phyloP scores from a whole-genome alignment of 345 rosid genomes.

The Erodium maritimum region DNA sequence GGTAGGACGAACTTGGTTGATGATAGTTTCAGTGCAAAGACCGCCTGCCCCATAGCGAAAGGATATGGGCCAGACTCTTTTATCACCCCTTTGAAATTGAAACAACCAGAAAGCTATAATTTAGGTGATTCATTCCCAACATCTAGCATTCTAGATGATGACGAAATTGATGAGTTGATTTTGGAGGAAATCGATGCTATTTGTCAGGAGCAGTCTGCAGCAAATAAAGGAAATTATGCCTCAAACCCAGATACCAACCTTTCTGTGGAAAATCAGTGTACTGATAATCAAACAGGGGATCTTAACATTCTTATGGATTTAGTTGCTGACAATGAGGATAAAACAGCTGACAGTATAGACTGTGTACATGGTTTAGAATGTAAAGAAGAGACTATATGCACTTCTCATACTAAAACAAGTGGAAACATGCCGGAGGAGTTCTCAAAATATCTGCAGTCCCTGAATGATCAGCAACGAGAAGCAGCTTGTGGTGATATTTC shows the following conservation, averaged over 20 bases:
- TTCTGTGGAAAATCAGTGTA: no score
- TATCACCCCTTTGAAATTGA: no score
- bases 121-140: conserved; percentile 15
- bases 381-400: neutral
- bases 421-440: conserved; percentile 49
- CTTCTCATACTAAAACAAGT: conserved; percentile 15
- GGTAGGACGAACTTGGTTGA: no score
- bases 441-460: conserved; percentile 46
- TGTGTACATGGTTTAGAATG: no score
- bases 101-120: no score
- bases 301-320: conserved; percentile 7
- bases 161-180: conserved; percentile 43
- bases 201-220: conserved; percentile 41
- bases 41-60: conserved; percentile 2
- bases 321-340: conserved; percentile 9
- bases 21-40: no score
- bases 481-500: conserved; percentile 72
- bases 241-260: conserved; percentile 1
- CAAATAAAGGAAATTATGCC: conserved; percentile 19
- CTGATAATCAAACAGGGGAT: conserved; percentile 4
- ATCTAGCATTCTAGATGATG: conserved; percentile 58
- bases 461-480: conserved; percentile 75
- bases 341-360: no score
- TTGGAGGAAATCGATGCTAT: conserved; percentile 61
- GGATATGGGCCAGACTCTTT: neutral